Conservation (phyloP, 2,329 filamentous ascomycete species). For the Aspergillus pseudoviridinutans region DNA sequence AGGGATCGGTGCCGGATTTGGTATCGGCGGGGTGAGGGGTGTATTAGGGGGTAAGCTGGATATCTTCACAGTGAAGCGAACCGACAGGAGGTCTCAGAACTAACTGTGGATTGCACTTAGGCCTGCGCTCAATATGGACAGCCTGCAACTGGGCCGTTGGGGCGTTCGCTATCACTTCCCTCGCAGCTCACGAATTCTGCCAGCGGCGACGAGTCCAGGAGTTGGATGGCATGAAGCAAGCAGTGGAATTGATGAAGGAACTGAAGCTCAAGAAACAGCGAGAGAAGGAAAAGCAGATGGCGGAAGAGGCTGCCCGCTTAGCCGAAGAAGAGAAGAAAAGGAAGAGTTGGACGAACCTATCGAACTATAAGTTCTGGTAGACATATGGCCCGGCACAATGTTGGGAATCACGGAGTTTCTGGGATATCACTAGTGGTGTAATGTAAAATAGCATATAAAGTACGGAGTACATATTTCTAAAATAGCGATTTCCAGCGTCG, state of each 20-base stretch:
- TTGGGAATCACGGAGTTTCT: slow-evolving; percentile 32
- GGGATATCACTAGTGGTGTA: slow-evolving; percentile 21
- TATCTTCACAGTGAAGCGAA: neutral
- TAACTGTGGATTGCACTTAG: slow-evolving; percentile 16
- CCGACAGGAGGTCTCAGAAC: neutral
- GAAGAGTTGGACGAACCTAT: slow-evolving; percentile 42
- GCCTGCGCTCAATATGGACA: slow-evolving; percentile 56
- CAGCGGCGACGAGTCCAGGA: slow-evolving; percentile 70
- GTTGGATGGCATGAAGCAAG: slow-evolving; percentile 76
- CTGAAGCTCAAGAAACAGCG: slow-evolving; percentile 64
- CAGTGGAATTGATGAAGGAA: slow-evolving; percentile 74
- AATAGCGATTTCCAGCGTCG: slow-evolving; percentile 7
- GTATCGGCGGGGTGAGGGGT: slow-evolving; percentile 67
- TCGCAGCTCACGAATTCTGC: slow-evolving; percentile 79
- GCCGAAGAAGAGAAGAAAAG: slow-evolving; percentile 38
- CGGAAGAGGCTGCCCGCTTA: slow-evolving; percentile 31
- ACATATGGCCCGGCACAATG: slow-evolving; percentile 16
- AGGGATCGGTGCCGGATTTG: slow-evolving; percentile 77
- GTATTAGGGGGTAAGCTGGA: slow-evolving; percentile 64
- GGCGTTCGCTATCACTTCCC: slow-evolving; percentile 65
- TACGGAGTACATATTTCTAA: slow-evolving; percentile 21
- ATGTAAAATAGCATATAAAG: slow-evolving; percentile 19
- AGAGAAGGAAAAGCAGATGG: slow-evolving; percentile 40
- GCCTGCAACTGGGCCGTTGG: slow-evolving; percentile 84
- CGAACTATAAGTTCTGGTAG: slow-evolving; percentile 48